A percentile compares a stretch with the other conserved stretches of the same genome.
Conservation (phyloP, 352 stramenopile genomes). For the Thalassiosira hispida region DNA sequence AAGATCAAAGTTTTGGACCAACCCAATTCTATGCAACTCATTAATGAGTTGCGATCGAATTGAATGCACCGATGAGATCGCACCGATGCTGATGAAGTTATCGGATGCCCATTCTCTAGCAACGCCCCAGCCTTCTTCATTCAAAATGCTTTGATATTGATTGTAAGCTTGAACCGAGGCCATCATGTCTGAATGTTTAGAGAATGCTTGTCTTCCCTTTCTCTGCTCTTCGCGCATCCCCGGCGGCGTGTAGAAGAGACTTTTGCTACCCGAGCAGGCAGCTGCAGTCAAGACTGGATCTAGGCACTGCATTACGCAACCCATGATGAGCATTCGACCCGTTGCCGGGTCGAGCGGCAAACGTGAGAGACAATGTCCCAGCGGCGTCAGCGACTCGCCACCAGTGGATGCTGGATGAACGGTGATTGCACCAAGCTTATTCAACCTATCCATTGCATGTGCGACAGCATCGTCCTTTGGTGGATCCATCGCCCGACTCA, state of each 20-base stretch:
- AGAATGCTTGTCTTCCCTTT: constrained; percentile 21
- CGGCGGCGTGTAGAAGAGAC: constrained; percentile 30
- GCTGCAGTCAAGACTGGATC: constrained; percentile 39
- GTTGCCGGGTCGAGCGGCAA: constrained; percentile 38
- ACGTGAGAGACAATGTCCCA: constrained; percentile 16
- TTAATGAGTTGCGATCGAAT: constrained; percentile 30
- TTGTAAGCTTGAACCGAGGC: constrained; percentile 31
- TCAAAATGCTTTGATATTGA: constrained; percentile 12
- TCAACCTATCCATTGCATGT: constrained; percentile 21
- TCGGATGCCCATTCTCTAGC: constrained; percentile 16
- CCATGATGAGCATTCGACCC: constrained; percentile 36
- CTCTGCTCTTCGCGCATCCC: constrained; percentile 16
- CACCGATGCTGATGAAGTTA: constrained; percentile 35
- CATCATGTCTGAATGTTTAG: constrained; percentile 23
- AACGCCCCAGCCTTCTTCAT: constrained; percentile 15
- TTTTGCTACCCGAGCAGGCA: constrained; percentile 31
- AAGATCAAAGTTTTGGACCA: constrained; percentile 24
- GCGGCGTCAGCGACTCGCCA: constrained; percentile 30
- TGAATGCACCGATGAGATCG: constrained; percentile 24
- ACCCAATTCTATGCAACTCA: constrained; percentile 26
- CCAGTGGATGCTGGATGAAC: neutral
- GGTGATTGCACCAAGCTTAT: constrained; percentile 32
- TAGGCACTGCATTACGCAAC: constrained; percentile 28
- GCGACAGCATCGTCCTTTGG: constrained; percentile 9
- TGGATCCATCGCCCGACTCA: constrained; percentile 40